phyloP scores from a whole-genome alignment of 345 rosid species.

The Citrus medica region DNA sequence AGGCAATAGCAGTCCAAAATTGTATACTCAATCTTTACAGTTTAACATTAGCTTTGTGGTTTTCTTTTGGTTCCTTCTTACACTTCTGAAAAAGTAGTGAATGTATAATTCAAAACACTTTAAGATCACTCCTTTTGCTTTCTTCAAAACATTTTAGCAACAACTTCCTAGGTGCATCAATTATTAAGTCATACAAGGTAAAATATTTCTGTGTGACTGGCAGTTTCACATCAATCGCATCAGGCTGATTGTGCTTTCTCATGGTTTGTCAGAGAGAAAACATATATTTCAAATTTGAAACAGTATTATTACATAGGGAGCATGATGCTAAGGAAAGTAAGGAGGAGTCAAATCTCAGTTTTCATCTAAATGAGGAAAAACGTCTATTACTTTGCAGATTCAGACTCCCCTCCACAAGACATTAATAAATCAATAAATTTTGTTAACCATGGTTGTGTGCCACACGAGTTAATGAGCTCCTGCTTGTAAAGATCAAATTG shows the following conservation, averaged over 20 bases:
- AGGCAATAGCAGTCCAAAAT: background rate
- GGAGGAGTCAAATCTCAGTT: background rate
- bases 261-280: background rate
- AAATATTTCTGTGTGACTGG: background rate
- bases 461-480: conserved; percentile 86
- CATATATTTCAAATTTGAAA: background rate
- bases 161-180: no score
- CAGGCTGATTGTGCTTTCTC: background rate
- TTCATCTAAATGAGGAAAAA: background rate
- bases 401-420: conserved; percentile 88
- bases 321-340: background rate
- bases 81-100: background rate
- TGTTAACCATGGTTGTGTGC: conserved; percentile 75
- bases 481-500: conserved; percentile 34
- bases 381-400: conserved; percentile 64
- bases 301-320: background rate
- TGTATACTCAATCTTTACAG: background rate
- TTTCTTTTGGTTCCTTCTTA: background rate
- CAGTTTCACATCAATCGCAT: background rate
- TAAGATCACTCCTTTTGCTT: no score
- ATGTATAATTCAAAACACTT: no score
- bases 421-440: conserved; percentile 71
- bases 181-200: background rate
- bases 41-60: background rate
- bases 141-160: no score